Base-by-base conservation (phyloP, 768 basidiomycete species). In the Suillus occidentalis region DNA sequence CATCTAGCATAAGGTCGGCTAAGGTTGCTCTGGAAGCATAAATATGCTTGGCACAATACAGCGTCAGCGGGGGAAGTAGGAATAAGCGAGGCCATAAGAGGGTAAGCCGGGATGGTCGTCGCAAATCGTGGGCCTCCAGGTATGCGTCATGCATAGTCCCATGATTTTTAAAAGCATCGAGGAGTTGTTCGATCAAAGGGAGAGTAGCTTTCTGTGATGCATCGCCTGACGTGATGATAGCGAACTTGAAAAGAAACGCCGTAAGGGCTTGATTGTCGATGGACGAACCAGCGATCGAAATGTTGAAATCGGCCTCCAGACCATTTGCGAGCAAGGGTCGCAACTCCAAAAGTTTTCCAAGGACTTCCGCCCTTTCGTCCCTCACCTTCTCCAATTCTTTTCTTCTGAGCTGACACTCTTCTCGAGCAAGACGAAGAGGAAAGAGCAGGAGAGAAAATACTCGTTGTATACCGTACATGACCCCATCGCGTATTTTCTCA, bases 81-180 rank as follows among this genome's bases (percentile, higher is more conserved):
- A 98, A 76, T 10, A 95, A 76, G 36, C 85, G 87, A 1, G 95
- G 95, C 96, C 97, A 98, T 28, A 90, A 65, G 9, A 88, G 85
- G 1, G 87, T 85, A 18, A 92, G 72, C 5, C 84, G 79, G 2
- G 87, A 86, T 0, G 97, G 97, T 18, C 91, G 86, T 22, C 80
- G 75, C 56, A 97, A 85, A 28, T 73, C 77, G 6, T 71, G 71
- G 6, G 20, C 65, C n/a, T 72, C 67, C 50, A 81, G 68, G 61
- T 56, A 83, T 34, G 60, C 71, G 55, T 60, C 66, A 60, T 75
- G 75, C 4, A 71, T 75, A 64, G 69, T 40, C 50, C 73, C 71
- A 65, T 76, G 78, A 14, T 75, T 69, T 57, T 69, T 55, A 22
- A 76, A 63, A 62, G 75, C 65, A 6, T 50, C 43, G 28, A 64